Evolutionary conservation across 768 basidiomycete genomes (phyloP), one percentile per base, ranked within the genome.

Genomic region (Thelephora ganbajun): DNA sequence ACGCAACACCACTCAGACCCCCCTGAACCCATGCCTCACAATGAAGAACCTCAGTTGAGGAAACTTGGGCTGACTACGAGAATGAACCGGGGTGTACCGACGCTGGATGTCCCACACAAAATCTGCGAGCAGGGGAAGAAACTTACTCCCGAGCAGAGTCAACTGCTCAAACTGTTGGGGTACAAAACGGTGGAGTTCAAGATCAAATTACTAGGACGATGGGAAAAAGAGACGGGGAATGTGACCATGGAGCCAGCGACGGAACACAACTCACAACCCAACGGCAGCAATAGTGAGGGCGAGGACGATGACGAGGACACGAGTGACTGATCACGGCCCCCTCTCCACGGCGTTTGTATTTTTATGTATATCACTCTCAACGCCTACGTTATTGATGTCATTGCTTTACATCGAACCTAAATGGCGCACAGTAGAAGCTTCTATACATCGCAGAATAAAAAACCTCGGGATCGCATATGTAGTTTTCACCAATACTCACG

Each of bases 11-110:
- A 84, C 60, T 82, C 84, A 2, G 81, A 85, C 52, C 85, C 83
- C 0, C 77, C 83, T 35, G 83, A 92, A 54, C 84, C 89, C 2
- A 93, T 98, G 64, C 91, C 96, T 34, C 92, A 97, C 63, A 92
- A 91, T 57, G 91, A 98, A 68, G 96, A 99, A 52, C 92, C 93
- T 18, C 94, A 98, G 60, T 72, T 99, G 46, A 80, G 96, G 48
- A 88, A 87, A 62, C 75, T 98, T 33, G 96, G 96, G 6, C 67
- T 99, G 30, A 70, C 78, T 45, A 98, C 93, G 14, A 75, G 71
- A 26, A 75, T 99, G 72, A 77, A 83, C 49, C 78, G 76, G 56
- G 96, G 96, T 47, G 85, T 96, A 0, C 93, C 94, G 3, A 85
- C 83, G 6, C 67, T 98, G 42, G 74, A 76, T 47, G 72, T 66